Evolutionary conservation across 1,284 basidiomycete species (phyloP).

Genomic region (Afroboletus lepidellus): DNA sequence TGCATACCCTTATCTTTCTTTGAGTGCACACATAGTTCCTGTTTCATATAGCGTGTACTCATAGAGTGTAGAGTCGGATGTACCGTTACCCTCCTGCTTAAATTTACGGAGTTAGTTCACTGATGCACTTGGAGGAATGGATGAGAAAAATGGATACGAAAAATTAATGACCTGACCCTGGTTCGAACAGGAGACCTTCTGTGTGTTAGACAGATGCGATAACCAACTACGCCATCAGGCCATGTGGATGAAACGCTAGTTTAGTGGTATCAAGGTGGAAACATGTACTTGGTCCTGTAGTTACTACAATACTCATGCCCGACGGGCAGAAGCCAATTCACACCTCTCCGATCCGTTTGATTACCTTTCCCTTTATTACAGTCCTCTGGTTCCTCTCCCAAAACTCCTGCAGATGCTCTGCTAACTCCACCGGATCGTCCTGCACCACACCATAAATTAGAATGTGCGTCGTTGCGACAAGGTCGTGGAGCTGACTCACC

Average conservation of each 20-base stretch:
- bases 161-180: slow-evolving; percentile 47
- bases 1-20: slow-evolving; percentile 25
- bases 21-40: background rate
- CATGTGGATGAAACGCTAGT: no score
- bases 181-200: slow-evolving; percentile 61
- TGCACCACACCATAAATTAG: slow-evolving; percentile 33
- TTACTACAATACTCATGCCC: no score
- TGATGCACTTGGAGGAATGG: slow-evolving; percentile 6
- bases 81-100: slow-evolving; percentile 21
- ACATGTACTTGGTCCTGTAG: no score
- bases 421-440: slow-evolving; percentile 83
- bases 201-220: slow-evolving; percentile 76
- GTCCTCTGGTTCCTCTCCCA: slow-evolving; percentile 88
- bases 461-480: background rate
- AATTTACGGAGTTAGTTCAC: background rate
- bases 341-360: slow-evolving; percentile 82
- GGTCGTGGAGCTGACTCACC: slow-evolving; percentile 43
- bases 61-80: slow-evolving; percentile 31
- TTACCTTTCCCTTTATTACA: slow-evolving; percentile 47
- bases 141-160: background rate
- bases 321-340: slow-evolving; percentile 5
- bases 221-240: slow-evolving; percentile 76
- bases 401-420: slow-evolving; percentile 82
- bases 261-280: no score
- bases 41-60: slow-evolving; percentile 21